A percentile compares a stretch with the other conserved stretches of the same genome.
Evolutionary conservation across 1,284 basidiomycete species (phyloP).

Genomic region (Fomes fomentarius): DNA sequence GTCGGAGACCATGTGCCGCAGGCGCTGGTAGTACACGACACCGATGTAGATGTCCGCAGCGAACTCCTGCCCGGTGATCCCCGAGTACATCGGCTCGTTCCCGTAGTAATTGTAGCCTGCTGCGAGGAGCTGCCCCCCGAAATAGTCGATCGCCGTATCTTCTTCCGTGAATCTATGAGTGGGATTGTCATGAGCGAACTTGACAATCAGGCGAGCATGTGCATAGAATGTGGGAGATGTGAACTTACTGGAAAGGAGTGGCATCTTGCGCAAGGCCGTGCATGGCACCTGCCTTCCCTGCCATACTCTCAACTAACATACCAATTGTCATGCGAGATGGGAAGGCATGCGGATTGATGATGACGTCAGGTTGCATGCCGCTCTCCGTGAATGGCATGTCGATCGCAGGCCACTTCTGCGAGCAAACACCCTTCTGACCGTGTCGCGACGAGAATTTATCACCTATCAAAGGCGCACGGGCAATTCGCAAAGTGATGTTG

Average conservation of each 20-base stretch:
- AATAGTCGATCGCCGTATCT: conserved; percentile 96
- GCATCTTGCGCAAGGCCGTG: conserved; percentile 98
- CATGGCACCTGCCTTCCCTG: conserved; percentile 98
- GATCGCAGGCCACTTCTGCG: conserved; percentile 97
- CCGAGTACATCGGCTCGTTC: conserved; percentile 99
- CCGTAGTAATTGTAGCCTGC: conserved; percentile 99
- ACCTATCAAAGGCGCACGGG: conserved; percentile 95
- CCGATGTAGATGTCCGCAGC: conserved; percentile 98
- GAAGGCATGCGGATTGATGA: conserved; percentile 99
- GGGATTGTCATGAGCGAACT: conserved; percentile 8
- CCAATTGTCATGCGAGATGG: conserved; percentile 99
- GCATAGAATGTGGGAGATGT: neutral
- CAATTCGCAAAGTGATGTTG: conserved; percentile 92
- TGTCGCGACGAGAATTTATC: conserved; percentile 99
- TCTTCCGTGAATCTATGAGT: conserved; percentile 87
- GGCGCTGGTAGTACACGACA: conserved; percentile 97
- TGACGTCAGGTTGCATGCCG: conserved; percentile 98
- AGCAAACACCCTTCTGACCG: conserved; percentile 99
- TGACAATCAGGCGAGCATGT: neutral
- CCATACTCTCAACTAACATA: conserved; percentile 99
- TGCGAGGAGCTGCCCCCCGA: conserved; percentile 92
- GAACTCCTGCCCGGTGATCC: conserved; percentile 98
- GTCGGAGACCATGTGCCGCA: conserved; percentile 99
- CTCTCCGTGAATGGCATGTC: conserved; percentile 99
- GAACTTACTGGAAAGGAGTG: conserved; percentile 89